phyloP scores from a whole-genome alignment of 1,139 yeast genomes.

The Saccharomycopsis phalli region DNA sequence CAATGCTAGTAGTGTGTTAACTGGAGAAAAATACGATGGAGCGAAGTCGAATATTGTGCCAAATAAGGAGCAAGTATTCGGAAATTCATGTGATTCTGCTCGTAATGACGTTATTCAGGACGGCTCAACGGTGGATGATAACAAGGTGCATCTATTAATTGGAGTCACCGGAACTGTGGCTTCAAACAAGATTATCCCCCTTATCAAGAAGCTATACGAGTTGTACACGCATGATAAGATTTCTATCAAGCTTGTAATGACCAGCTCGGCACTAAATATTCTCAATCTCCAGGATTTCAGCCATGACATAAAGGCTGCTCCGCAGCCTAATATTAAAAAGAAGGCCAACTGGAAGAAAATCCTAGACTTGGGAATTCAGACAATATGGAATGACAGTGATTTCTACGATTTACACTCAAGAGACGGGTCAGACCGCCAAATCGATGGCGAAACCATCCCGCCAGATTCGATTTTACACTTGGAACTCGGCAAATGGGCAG shows the following conservation, averaged over 20 bases:
- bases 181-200: slow-evolving; percentile 80
- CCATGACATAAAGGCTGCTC: not conserved
- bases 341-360: slow-evolving; percentile 17
- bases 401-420: slow-evolving; percentile 40
- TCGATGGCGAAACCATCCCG: slow-evolving; percentile 5
- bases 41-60: not conserved
- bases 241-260: slow-evolving; percentile 77
- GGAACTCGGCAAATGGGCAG: slow-evolving; percentile 93
- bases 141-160: slow-evolving; percentile 72
- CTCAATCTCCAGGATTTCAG: slow-evolving; percentile 27
- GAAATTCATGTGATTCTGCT: not conserved
- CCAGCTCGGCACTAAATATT: slow-evolving; percentile 53
- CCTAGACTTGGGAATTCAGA: slow-evolving; percentile 24
- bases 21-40: slow-evolving; percentile 7
- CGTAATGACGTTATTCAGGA: no score
- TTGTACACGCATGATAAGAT: slow-evolving; percentile 63
- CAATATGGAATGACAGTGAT: slow-evolving; percentile 90
- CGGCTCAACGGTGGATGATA: slow-evolving; percentile 44
- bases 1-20: slow-evolving; percentile 12
- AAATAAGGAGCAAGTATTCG: no score
- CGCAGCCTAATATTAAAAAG: slow-evolving; percentile 8
- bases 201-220: slow-evolving; percentile 73
- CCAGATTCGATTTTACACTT: slow-evolving; percentile 83
- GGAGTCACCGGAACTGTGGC: slow-evolving; percentile 97
- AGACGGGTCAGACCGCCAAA: slow-evolving; percentile 2